Evolutionary conservation across 768 basidiomycete species (phyloP), one percentile per base, ranked within the genome.

Genomic region (Tephrocybe sp.): DNA sequence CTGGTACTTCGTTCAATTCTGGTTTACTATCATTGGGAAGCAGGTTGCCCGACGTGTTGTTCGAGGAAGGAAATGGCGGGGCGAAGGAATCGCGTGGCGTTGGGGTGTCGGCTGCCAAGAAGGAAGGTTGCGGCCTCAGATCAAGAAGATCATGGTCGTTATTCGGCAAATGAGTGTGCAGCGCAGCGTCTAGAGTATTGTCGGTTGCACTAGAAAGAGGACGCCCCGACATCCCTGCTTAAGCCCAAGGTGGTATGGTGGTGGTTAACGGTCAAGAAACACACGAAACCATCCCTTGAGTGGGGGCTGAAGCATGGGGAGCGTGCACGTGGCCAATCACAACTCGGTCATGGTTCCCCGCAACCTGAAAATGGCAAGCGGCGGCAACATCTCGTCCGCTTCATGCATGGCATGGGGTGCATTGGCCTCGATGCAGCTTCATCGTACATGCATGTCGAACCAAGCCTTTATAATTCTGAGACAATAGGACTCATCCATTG

Each of bases 11-110:
- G 22, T 44, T 29, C 8, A 37, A 27, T 42, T 57, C 56, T 3
- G 33, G 33, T 45, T 50, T 59, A 15, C 52, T 54, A 2, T 38
- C 19, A 23, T 36, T 27, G 37, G 55, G 44, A 18, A 57, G 41
- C 21, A 61, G 56, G 1, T 56, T 45, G 45, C 50, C 57, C 8
- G 56, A 61, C 24, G 53, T 52, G 40, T 54, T 55, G 13, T 33
- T 29, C n/a, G 59, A 51, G 19, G 34, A 42, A 9, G 43, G 25
- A 13, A 27, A 31, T 8, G 44, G 49, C 1, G 51, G 46, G 16
- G 40, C 42, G 30, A 42, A 50, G 9, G 57, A 62, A 23, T 53
- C 53, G 25, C 55, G 57, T 41, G 53, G 48, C 27, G 59, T 53
- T 31, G 44, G 29, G 12, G 42, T 16, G 42, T 49, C 47, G 22